A percentile compares a stretch with the other conserved stretches of the same genome.
Evolutionary conservation across 345 rosid species (phyloP).

Genomic region (Moricandia moricandioides): DNA sequence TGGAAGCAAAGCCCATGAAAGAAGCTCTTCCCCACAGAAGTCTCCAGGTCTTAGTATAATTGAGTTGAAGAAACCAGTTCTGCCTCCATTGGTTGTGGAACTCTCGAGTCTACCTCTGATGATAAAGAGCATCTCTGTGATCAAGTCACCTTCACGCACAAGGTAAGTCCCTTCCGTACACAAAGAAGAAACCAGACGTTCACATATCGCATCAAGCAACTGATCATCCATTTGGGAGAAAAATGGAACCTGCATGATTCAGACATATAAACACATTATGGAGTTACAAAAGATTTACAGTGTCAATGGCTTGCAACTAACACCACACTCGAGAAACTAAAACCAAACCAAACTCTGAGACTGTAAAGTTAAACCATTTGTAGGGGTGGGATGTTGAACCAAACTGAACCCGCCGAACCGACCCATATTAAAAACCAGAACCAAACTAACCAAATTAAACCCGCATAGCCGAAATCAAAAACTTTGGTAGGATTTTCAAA

Average conservation of each 20-base stretch:
- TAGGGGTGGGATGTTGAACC: no score
- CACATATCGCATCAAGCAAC: conserved; percentile 92
- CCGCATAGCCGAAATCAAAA: no score
- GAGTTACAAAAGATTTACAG: background rate
- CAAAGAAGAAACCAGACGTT: conserved; percentile 72
- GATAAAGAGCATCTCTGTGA: conserved; percentile 86
- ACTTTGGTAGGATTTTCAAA: no score
- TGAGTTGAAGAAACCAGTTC: conserved; percentile 90
- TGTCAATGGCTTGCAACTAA: background rate
- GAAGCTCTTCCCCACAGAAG: conserved; percentile 92
- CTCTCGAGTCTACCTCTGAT: conserved; percentile 89
- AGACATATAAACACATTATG: conserved; percentile 3
- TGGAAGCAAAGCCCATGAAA: conserved; percentile 92
- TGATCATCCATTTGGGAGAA: conserved; percentile 98
- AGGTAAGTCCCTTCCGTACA: conserved; percentile 76
- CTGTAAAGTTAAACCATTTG: background rate
- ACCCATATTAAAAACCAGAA: background rate
- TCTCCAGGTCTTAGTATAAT: conserved; percentile 82
- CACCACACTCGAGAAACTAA: background rate
- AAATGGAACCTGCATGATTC: conserved; percentile 67
- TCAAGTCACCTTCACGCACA: conserved; percentile 94
- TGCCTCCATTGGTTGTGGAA: conserved; percentile 89
- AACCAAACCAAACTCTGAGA: background rate
- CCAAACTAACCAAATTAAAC: background rate
- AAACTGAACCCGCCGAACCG: background rate